These are phyloP conservation scores for Hypoxylon perforatum DNA, from an alignment of 495 filamentous ascomycete genomes.

Conservation along the genomic window DNA sequence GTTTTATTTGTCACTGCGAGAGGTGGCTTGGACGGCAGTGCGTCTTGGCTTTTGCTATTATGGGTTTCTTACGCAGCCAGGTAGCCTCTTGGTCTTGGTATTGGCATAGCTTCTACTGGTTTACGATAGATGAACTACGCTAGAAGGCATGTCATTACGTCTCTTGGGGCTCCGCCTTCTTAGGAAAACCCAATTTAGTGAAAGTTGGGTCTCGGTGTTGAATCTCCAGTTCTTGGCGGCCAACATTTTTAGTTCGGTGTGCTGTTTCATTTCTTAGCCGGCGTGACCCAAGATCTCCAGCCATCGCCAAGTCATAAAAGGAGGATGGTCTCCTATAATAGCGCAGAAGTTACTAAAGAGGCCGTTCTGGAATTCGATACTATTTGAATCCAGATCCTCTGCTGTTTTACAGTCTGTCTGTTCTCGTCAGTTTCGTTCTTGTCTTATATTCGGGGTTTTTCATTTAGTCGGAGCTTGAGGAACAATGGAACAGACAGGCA, in stretches of 20 bases:
- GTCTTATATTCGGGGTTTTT: conserved; percentile 2
- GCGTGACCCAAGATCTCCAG: background rate
- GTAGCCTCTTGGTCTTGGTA: conserved; percentile 23
- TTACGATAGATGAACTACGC: conserved; percentile 17
- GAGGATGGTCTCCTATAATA: background rate
- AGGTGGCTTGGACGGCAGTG: conserved; percentile 10
- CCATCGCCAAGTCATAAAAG: background rate
- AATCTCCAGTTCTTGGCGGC: conserved; percentile 20
- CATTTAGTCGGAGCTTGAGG: background rate
- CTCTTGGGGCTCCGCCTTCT: conserved; percentile 19
- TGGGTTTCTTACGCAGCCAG: conserved; percentile 27
- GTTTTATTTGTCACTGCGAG: conserved; percentile 22
- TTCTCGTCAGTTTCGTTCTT: conserved; percentile 1
- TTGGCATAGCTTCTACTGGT: conserved; percentile 20
- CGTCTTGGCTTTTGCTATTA: conserved; percentile 24
- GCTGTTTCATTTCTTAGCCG: conserved; percentile 12
- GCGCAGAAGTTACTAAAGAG: background rate
- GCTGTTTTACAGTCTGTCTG: background rate
- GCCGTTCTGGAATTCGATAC: conserved; percentile 4
- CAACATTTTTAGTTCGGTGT: conserved; percentile 19
- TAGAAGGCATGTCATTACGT: conserved; percentile 11
- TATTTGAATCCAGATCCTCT: background rate
- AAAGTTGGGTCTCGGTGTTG: conserved; percentile 5
- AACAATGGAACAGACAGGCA: conserved; percentile 11
- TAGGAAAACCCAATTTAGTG: conserved; percentile 1